Conservation (phyloP, 2,329 filamentous ascomycete genomes). For the Macrophomina pseudophaseolina region DNA sequence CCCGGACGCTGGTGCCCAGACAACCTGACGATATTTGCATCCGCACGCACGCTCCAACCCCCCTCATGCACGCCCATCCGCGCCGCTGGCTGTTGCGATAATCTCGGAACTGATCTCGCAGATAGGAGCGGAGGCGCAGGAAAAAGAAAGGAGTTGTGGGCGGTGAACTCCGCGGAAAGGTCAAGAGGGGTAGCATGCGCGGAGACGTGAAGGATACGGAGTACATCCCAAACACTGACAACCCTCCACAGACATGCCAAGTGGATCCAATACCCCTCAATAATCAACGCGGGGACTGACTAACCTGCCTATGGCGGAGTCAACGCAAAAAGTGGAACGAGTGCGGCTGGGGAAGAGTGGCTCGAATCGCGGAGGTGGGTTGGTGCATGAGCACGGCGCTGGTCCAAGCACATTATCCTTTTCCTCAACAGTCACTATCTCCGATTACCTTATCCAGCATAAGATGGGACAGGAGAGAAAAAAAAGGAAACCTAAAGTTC, state of each 20-base stretch:
- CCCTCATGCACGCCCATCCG: too few species aligned
- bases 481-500: not conserved
- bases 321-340: not conserved
- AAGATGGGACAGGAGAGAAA: not conserved
- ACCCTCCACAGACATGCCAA: constrained; percentile 5
- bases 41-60: too few species aligned
- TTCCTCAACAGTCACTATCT: constrained; percentile 10
- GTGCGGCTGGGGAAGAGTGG: constrained; percentile 6
- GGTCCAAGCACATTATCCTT: constrained; percentile 12
- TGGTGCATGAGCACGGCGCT: not conserved
- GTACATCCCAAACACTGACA: not conserved
- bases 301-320: not conserved
- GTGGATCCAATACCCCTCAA: constrained; percentile 5
- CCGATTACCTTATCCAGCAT: not conserved
- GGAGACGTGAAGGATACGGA: not conserved
- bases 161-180: not conserved
- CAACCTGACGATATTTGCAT: too few species aligned
- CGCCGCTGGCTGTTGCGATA: too few species aligned
- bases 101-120: too few species aligned
- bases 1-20: too few species aligned
- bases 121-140: too few species aligned
- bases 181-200: not conserved
- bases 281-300: not conserved
- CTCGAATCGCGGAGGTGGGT: constrained; percentile 7
- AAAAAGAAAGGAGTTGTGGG: too few species aligned